Conservation (phyloP, 768 basidiomycete species). For the Lactifluus volemus region DNA sequence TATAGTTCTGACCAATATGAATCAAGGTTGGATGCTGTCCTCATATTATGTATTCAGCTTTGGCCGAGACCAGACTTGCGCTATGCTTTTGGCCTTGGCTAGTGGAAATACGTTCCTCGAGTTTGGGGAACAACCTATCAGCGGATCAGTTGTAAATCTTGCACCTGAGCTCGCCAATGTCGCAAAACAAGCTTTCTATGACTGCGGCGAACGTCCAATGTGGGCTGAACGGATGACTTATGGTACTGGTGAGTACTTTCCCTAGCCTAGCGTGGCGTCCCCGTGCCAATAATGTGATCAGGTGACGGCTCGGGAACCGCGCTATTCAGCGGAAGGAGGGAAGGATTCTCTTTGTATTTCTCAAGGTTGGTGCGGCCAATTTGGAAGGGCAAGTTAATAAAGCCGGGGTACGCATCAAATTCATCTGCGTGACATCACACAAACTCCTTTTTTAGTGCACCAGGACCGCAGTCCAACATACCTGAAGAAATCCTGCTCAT, state of each 20-base stretch:
- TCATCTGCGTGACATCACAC: neutral
- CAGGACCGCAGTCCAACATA: slow-evolving; percentile 32
- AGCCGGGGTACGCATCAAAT: slow-evolving; percentile 38
- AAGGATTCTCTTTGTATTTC: slow-evolving; percentile 83
- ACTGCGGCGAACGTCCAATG: slow-evolving; percentile 74
- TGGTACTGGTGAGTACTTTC: slow-evolving; percentile 47
- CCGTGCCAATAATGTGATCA: neutral
- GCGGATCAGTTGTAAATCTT: slow-evolving; percentile 41
- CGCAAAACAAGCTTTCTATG: slow-evolving; percentile 82
- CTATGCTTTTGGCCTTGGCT: slow-evolving; percentile 83
- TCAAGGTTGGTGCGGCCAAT: slow-evolving; percentile 77
- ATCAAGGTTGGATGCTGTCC: slow-evolving; percentile 2
- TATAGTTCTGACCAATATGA: neutral
- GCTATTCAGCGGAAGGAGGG: slow-evolving; percentile 79
- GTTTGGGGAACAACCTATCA: slow-evolving; percentile 36
- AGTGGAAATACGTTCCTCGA: slow-evolving; percentile 78
- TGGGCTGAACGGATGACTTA: slow-evolving; percentile 74
- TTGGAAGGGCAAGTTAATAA: slow-evolving; percentile 79
- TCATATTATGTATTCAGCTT: slow-evolving; percentile 43
- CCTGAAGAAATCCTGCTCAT: slow-evolving; percentile 53
- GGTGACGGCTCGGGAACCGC: slow-evolving; percentile 47
- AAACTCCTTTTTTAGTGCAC: slow-evolving; percentile 5
- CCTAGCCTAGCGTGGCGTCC: neutral
- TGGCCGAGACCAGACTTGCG: slow-evolving; percentile 85
- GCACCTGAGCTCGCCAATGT: slow-evolving; percentile 56